Evolutionary conservation across 2,329 filamentous ascomycete genomes (phyloP), one percentile per base, ranked within the genome.

Genomic region (Colletotrichum shisoi): DNA sequence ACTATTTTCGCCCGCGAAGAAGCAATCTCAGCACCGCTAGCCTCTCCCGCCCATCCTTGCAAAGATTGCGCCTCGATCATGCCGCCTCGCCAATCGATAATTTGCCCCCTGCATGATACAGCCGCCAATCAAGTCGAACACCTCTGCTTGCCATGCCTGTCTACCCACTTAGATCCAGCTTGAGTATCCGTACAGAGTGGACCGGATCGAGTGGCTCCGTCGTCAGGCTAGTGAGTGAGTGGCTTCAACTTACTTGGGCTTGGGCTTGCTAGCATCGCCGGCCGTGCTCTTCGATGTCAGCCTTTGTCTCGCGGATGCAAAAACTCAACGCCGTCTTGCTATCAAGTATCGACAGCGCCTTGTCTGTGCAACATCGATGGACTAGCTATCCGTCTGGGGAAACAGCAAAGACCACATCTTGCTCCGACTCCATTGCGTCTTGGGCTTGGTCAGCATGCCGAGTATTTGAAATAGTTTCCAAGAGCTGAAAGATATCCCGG

Each of bases 1-100:
- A 57, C 42, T 21, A 57, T 15, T 48, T 48, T 12, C 45, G 42
- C 40, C 17, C 2, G 34, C 7, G 34, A 27, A 6, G 31, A 31
- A 49, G 31, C 57, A 59, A 48, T 48, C 46, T 19, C 31, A 48
- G 13, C 31, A 4, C 31, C 21, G 13, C 57, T 51, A 57, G 53
- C 42, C 27, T n/a, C 13, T 54, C 42, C 21, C 9, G 13, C 39
- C 24, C 27, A 51, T 63, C 64, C 64, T 53, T 63, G 60, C 19
- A 21, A 37, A 63, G 15, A 53, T n/a, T 34, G 21, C 46, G 49
- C 34, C 59, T 49, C 46, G 9, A 67, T 53, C 60, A 63, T 42
- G 63, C 53, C 40, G 52, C 9, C 40, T 52, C 48, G 45, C 59
- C 39, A 62, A 63, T 67, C 63, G 63, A 31, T 52, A 27, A 7